Evolutionary conservation across 139 green algal genomes (phyloP).

Genomic region (Chlorella sp.): DNA sequence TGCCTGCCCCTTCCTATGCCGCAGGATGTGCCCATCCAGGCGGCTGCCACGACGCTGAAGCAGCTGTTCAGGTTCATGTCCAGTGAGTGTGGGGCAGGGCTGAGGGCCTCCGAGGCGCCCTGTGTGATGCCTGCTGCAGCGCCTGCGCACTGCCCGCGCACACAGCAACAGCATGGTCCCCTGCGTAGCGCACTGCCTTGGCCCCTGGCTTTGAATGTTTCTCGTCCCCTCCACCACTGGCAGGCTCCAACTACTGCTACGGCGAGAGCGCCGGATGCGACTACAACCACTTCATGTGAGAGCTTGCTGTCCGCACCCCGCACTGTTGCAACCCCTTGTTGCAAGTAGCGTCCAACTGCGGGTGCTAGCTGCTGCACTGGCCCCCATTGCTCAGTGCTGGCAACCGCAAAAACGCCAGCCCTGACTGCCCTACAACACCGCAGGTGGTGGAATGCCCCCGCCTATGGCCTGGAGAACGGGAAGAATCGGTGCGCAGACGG

Average conservation of each 20-base stretch:
- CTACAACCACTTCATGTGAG: background rate
- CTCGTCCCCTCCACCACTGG: background rate
- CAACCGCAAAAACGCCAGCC: no score
- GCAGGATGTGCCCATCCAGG: background rate
- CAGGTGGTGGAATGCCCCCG: no score
- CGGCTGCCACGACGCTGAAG: background rate
- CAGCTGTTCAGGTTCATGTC: conserved; percentile 2
- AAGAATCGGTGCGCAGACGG: background rate
- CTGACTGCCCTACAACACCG: no score
- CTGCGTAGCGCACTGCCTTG: background rate
- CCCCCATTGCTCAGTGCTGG: no score
- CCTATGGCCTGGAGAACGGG: conserved; percentile 13
- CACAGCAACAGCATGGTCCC: background rate
- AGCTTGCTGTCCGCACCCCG: no score
- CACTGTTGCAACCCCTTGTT: no score
- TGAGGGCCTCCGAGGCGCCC: background rate
- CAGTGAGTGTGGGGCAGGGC: background rate
- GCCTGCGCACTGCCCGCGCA: no score
- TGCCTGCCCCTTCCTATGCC: background rate
- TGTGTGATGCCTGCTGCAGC: background rate
- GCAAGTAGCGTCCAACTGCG: no score
- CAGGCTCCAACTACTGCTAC: conserved; percentile 7
- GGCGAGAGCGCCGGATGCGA: background rate
- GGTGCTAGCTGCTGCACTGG: no score
- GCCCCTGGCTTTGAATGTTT: background rate